Evolutionary conservation across 2,329 filamentous ascomycete species (phyloP), one percentile per base, ranked within the genome.

Genomic region (Rhynchosporium graminicola): DNA sequence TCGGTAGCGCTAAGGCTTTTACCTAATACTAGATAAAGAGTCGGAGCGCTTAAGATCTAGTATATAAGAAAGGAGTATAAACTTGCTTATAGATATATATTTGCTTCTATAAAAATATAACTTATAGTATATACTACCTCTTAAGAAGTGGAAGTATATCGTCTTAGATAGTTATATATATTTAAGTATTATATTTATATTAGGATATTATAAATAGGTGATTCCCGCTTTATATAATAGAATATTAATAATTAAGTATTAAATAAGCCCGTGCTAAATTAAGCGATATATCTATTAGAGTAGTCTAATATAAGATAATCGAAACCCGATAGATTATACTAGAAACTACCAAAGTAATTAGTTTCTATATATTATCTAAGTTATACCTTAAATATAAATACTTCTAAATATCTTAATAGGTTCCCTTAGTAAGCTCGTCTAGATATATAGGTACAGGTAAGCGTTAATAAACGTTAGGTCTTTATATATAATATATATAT

Each of bases 401-500:
- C 31, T 51, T 51, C 31, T 51, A 3, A 36, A 51, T 51, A 4
- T 51, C 31, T 51, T 13, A 51, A 51, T 13, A 50, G 10, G 20
- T 20, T 20, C 46, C 31, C 33, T 42, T 28, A 36, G 57, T 63
- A 63, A 60, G 62, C 57, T 51, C 52, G 29, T 51, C 38, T 28
- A 38, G 26, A 48, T 12, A 12, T 20, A 29, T 33, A 40, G 31
- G 38, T 28, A 29, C 31, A 56, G 47, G 20, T 57, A n/a, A 29
- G 42, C 42, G 58, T 52, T 57, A 60, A 60, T 28, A 56, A 3
- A 3, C 31, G 29, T 46, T 9, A 57, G 29, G 50, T 42, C 31
- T 50, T 51, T 9, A 20, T 29, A 26, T 63, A 43, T 55, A 26
- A 57, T 31, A 65, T 45, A 63, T 65, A 40, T 36, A 26, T 40